phyloP scores from a whole-genome alignment of 352 stramenopile species.

The Phytophthora sp. region DNA sequence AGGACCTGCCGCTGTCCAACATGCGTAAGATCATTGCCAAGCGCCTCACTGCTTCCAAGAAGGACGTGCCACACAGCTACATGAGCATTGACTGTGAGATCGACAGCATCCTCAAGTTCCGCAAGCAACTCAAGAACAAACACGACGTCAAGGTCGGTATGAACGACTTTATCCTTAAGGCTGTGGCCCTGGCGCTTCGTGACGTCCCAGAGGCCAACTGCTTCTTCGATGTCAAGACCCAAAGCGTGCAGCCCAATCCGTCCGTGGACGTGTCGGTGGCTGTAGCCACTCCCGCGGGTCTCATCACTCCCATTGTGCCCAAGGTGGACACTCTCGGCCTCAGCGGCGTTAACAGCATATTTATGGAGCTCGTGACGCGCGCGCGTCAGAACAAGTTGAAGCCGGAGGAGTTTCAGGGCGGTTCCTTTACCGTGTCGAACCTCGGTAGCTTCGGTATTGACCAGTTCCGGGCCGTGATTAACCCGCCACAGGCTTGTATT shows the following conservation, averaged over 20 bases:
- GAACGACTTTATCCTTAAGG: conserved; percentile 99
- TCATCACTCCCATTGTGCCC: conserved; percentile 99
- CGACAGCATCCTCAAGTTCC: conserved; percentile 89
- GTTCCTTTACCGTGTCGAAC: conserved; percentile 99
- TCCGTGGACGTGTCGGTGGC: conserved; percentile 98
- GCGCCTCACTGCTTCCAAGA: conserved; percentile 97
- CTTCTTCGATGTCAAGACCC: conserved; percentile 68
- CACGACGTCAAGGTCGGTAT: conserved; percentile 98
- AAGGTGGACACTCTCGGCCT: conserved; percentile 95
- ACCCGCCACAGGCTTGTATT: conserved; percentile 98
- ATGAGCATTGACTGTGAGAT: conserved; percentile 96
- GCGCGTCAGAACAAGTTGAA: conserved; percentile 97
- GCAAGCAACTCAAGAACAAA: conserved; percentile 92
- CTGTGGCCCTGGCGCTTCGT: conserved; percentile 94
- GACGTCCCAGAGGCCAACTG: conserved; percentile 96
- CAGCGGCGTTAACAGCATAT: conserved; percentile 93
- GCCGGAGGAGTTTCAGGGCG: conserved; percentile 99
- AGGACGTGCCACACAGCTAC: conserved; percentile 97
- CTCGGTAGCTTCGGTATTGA: conserved; percentile 98
- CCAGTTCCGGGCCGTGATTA: conserved; percentile 99
- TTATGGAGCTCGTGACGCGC: conserved; percentile 97
- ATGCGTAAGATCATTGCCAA: conserved; percentile 99
- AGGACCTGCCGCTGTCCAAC: conserved; percentile 90
- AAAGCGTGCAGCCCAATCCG: conserved; percentile 83
- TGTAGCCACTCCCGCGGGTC: conserved; percentile 95